Conservation (phyloP, 768 basidiomycete species). For the Pleurotus tuber-regium region DNA sequence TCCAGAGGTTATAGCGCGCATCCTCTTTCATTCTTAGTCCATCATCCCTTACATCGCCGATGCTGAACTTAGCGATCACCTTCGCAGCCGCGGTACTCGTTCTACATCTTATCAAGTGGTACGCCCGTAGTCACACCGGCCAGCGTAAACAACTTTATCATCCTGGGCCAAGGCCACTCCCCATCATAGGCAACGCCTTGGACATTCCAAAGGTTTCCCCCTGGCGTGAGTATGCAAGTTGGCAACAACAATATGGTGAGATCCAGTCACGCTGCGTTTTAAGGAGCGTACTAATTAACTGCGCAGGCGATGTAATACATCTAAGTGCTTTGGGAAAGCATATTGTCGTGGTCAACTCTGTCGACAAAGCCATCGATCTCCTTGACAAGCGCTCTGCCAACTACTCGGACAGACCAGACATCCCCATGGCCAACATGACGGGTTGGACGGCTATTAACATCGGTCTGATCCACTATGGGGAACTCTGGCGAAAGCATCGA, state of each 20-base stretch:
- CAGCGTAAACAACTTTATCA: slow-evolving; percentile 25
- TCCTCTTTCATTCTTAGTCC: background rate
- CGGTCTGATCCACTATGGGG: slow-evolving; percentile 31
- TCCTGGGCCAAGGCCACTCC: slow-evolving; percentile 34
- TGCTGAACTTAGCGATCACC: background rate
- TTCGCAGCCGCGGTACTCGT: background rate
- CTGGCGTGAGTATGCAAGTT: slow-evolving; percentile 26
- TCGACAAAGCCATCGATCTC: slow-evolving; percentile 31
- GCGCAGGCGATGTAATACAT: slow-evolving; percentile 33
- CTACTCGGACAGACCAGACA: slow-evolving; percentile 29
- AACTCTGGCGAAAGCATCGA: slow-evolving; percentile 35
- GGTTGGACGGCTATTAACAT: slow-evolving; percentile 22
- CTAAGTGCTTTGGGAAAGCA: slow-evolving; percentile 31
- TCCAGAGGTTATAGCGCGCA: too few species aligned
- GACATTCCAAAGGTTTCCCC: slow-evolving; percentile 27
- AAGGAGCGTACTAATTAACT: background rate
- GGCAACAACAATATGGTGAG: slow-evolving; percentile 17
- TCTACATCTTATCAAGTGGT: slow-evolving; percentile 3
- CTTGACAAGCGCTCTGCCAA: slow-evolving; percentile 35
- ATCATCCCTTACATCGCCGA: background rate
- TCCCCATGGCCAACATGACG: slow-evolving; percentile 11
- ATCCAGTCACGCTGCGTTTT: background rate
- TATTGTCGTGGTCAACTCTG: slow-evolving; percentile 34
- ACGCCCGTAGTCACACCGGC: slow-evolving; percentile 22
- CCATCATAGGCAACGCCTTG: slow-evolving; percentile 34